A percentile compares a stretch with the other conserved stretches of the same genome.
Conservation (phyloP, 2,329 filamentous ascomycete genomes). For the Curvularia lunata region DNA sequence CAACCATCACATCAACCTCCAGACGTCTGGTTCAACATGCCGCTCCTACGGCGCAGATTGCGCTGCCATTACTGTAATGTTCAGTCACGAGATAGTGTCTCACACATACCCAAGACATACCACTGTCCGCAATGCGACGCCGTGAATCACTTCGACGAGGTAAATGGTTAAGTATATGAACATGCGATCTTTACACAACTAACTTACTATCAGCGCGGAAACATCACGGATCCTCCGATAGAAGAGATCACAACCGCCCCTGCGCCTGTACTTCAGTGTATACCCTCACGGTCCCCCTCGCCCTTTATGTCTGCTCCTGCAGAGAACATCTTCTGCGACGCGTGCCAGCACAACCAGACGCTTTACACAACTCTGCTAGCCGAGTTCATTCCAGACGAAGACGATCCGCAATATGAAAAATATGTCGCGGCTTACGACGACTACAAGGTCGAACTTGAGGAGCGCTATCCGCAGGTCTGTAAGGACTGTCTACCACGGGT, state of each 20-base stretch:
- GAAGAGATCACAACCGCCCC: slow-evolving; percentile 52
- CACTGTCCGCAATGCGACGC: slow-evolving; percentile 73
- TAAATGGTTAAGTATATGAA: slow-evolving; percentile 47
- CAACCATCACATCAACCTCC: slow-evolving; percentile 5
- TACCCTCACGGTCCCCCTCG: slow-evolving; percentile 36
- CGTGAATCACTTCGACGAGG: slow-evolving; percentile 87
- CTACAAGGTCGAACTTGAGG: slow-evolving; percentile 76
- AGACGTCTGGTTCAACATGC: slow-evolving; percentile 29
- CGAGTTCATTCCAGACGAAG: slow-evolving; percentile 73
- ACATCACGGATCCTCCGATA: slow-evolving; percentile 83
- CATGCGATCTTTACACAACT: slow-evolving; percentile 12
- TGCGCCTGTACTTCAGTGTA: slow-evolving; percentile 29
- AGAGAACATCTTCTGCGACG: slow-evolving; percentile 69
- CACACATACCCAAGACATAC: slow-evolving; percentile 33
- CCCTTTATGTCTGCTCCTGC: slow-evolving; percentile 32
- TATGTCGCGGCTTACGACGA: slow-evolving; percentile 72
- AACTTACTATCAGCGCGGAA: slow-evolving; percentile 69
- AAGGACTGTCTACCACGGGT: slow-evolving; percentile 78
- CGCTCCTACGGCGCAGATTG: slow-evolving; percentile 43
- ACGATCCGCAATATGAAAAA: slow-evolving; percentile 71
- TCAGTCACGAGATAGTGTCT: slow-evolving; percentile 30
- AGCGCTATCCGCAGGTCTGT: slow-evolving; percentile 89
- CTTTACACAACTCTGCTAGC: slow-evolving; percentile 77
- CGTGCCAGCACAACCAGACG: slow-evolving; percentile 87
- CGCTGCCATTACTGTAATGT: slow-evolving; percentile 47